Conservation (phyloP, 495 filamentous ascomycete genomes). For the Penicillium verhagenii region DNA sequence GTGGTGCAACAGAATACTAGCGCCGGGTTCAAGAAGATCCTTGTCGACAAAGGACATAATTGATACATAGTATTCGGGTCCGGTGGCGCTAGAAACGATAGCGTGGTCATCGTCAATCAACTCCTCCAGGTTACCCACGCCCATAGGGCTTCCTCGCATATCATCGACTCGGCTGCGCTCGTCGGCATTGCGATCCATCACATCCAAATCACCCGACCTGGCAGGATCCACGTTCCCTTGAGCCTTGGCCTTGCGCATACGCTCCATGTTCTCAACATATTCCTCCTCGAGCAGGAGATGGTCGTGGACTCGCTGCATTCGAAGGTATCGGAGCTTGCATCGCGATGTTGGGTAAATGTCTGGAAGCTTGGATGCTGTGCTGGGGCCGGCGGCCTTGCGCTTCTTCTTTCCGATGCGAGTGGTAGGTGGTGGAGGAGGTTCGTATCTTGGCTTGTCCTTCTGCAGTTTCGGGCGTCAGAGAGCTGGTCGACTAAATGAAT, state of each 20-base stretch:
- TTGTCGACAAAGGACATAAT: constrained; percentile 99
- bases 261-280: constrained; percentile 98
- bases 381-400: constrained; percentile 87
- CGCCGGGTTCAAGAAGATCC: constrained; percentile 93
- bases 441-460: constrained; percentile 99
- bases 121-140: constrained; percentile 95
- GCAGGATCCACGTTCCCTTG: constrained; percentile 64
- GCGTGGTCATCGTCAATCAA: constrained; percentile 99
- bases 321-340: constrained; percentile 94
- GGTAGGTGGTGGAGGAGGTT: constrained; percentile 93
- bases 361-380: constrained; percentile 91
- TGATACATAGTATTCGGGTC: constrained; percentile 98
- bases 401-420: constrained; percentile 98
- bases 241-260: constrained; percentile 85
- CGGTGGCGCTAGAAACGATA: constrained; percentile 95
- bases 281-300: constrained; percentile 96
- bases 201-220: constrained; percentile 40
- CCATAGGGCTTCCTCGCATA: constrained; percentile 98
- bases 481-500: not conserved
- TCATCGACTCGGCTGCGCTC: constrained; percentile 96
- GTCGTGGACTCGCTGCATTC: constrained; percentile 98
- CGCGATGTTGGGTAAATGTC: constrained; percentile 90
- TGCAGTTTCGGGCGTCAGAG: constrained; percentile 39
- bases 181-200: constrained; percentile 77
- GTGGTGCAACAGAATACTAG: constrained; percentile 93